phyloP scores from a whole-genome alignment of 2,329 filamentous ascomycete genomes.

The Bisporella sp. region DNA sequence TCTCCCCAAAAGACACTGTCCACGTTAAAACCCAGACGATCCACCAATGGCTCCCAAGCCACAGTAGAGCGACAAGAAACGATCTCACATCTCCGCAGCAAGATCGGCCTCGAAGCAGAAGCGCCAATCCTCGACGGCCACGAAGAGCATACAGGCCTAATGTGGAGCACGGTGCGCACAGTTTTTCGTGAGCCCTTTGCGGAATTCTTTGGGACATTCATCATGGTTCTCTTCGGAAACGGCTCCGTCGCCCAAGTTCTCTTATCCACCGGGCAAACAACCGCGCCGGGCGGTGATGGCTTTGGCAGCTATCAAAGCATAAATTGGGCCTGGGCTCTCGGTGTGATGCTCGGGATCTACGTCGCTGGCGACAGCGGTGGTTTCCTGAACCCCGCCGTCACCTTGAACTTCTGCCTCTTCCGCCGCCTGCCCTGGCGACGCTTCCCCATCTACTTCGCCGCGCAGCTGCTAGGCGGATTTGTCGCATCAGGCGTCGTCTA shows the following conservation, averaged over 20 bases:
- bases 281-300: constrained; percentile 15
- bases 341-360: constrained; percentile 64
- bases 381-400: constrained; percentile 66
- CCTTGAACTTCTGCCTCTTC: constrained; percentile 58
- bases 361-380: constrained; percentile 57
- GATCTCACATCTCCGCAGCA: constrained; percentile 9
- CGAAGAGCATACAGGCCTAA: constrained; percentile 25
- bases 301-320: constrained; percentile 23
- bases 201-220: constrained; percentile 63
- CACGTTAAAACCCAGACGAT: no score
- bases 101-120: constrained; percentile 15
- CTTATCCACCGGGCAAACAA: constrained; percentile 36
- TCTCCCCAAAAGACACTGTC: no score
- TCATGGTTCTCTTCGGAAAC: constrained; percentile 62
- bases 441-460: constrained; percentile 59
- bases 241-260: constrained; percentile 65
- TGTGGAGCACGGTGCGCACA: constrained; percentile 48
- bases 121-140: constrained; percentile 18
- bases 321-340: constrained; percentile 39
- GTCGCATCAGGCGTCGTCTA: constrained; percentile 52
- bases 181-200: constrained; percentile 51
- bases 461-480: constrained; percentile 63
- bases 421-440: constrained; percentile 63
- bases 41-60: no score
- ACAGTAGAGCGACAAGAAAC: no score